phyloP scores from a whole-genome alignment of 257 asterid species.

The Orobanche coerulescens region DNA sequence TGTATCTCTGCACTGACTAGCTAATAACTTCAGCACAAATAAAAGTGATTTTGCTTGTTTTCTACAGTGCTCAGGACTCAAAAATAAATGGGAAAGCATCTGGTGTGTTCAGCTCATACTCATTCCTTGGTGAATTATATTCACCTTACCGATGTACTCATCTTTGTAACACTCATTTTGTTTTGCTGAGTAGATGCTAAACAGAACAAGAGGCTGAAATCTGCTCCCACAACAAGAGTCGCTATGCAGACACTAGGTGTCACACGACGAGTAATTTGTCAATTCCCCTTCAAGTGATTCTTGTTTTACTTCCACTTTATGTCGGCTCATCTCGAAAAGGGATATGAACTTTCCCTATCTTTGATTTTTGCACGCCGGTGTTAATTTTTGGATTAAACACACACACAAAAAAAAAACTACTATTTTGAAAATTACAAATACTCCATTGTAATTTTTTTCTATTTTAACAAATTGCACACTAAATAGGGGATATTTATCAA shows the following conservation, averaged over 20 bases:
- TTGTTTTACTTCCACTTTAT: conserved; percentile 13
- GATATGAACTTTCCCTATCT: not conserved
- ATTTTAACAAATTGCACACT: too few species aligned
- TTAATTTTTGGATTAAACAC: too few species aligned
- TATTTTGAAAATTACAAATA: too few species aligned
- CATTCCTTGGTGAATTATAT: not conserved
- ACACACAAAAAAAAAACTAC: too few species aligned
- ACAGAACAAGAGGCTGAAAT: conserved; percentile 39
- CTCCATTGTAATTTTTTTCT: too few species aligned
- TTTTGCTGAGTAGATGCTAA: conserved; percentile 36
- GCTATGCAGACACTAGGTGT: conserved; percentile 73
- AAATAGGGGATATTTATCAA: too few species aligned
- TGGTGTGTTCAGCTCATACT: conserved; percentile 31
- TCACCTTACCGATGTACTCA: not conserved
- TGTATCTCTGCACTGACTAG: conserved; percentile 9
- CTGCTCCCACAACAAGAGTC: conserved; percentile 52
- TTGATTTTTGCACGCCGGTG: not conserved
- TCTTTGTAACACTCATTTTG: conserved; percentile 9
- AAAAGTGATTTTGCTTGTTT: conserved; percentile 25
- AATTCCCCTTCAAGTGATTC: conserved; percentile 11
- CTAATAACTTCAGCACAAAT: not conserved
- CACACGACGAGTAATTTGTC: conserved; percentile 46
- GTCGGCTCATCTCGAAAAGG: not conserved
- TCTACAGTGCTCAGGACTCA: conserved; percentile 53
- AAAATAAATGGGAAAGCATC: conserved; percentile 35